These are phyloP conservation scores for Candida ponderosae DNA, from an alignment of 805 yeast species.

Conservation along the genomic window DNA sequence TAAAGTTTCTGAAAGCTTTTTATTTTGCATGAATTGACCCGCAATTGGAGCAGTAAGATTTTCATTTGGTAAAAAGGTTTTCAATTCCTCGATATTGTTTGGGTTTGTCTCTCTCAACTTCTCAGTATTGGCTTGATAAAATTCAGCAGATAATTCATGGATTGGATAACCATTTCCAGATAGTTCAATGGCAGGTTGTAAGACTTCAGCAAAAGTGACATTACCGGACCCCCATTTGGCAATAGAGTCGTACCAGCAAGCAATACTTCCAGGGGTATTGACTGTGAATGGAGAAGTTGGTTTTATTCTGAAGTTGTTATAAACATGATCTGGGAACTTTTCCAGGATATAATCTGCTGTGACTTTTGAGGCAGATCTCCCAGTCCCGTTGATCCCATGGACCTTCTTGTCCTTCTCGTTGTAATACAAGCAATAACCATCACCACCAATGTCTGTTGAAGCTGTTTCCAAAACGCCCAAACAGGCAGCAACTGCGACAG, in stretches of 20 bases:
- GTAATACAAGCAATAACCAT: slow-evolving; percentile 58
- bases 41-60: slow-evolving; percentile 39
- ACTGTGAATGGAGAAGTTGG: slow-evolving; percentile 47
- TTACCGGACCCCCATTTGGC: slow-evolving; percentile 69
- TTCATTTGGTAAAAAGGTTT: slow-evolving; percentile 29
- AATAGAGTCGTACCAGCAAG: slow-evolving; percentile 70
- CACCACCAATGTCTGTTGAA: slow-evolving; percentile 62
- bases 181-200: slow-evolving; percentile 59
- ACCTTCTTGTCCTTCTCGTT: slow-evolving; percentile 41
- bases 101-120: slow-evolving; percentile 28
- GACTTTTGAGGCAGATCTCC: slow-evolving; percentile 50
- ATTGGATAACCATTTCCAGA: slow-evolving; percentile 66
- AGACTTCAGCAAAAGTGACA: slow-evolving; percentile 46
- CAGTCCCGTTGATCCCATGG: slow-evolving; percentile 68
- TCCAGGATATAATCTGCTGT: slow-evolving; percentile 39
- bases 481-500: slow-evolving; percentile 52
- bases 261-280: slow-evolving; percentile 74
- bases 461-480: slow-evolving; percentile 49
- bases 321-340: slow-evolving; percentile 31
- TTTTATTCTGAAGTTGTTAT: slow-evolving; percentile 39
- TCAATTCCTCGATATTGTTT: slow-evolving; percentile 21
- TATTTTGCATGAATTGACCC: slow-evolving; percentile 53
- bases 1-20: slow-evolving; percentile 44
- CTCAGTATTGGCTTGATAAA: slow-evolving; percentile 37
- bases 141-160: slow-evolving; percentile 44